Conservation (phyloP, 352 stramenopile genomes). For the Pythium folliculosum region DNA sequence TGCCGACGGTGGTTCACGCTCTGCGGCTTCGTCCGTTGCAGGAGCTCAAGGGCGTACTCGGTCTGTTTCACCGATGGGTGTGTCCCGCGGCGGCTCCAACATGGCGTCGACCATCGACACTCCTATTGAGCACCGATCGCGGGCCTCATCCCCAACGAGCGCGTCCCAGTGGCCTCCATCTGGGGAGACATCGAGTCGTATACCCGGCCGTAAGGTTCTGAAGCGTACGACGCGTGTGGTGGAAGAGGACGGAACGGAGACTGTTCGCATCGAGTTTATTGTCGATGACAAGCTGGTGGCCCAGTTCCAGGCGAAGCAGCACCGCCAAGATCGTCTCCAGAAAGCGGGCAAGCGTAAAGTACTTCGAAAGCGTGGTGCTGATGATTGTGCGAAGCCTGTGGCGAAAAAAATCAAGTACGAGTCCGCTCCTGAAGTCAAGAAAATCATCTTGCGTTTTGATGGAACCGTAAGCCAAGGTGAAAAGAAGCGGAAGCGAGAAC, state of each 20-base stretch:
- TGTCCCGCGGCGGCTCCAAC: slow-evolving; percentile 55
- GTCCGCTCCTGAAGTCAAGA: no score
- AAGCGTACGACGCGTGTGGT: slow-evolving; percentile 78
- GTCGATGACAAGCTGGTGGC: slow-evolving; percentile 73
- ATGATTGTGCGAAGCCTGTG: no score
- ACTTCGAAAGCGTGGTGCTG: neutral
- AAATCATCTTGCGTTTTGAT: neutral
- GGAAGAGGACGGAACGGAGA: slow-evolving; percentile 80
- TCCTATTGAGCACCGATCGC: slow-evolving; percentile 65
- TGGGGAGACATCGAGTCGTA: slow-evolving; percentile 18
- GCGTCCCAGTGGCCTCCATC: slow-evolving; percentile 23
- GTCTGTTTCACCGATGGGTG: slow-evolving; percentile 30
- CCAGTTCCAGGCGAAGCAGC: slow-evolving; percentile 73
- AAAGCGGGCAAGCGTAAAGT: slow-evolving; percentile 60
- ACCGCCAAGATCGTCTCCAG: slow-evolving; percentile 66
- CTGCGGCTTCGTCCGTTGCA: slow-evolving; percentile 17
- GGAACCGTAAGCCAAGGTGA: slow-evolving; percentile 24
- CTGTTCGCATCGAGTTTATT: slow-evolving; percentile 77
- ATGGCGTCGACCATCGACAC: slow-evolving; percentile 68
- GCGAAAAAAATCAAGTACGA: neutral
- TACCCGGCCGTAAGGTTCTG: slow-evolving; percentile 53
- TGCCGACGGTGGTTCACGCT: slow-evolving; percentile 43
- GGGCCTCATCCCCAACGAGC: slow-evolving; percentile 62
- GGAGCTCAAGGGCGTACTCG: slow-evolving; percentile 24
- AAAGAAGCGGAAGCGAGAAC: slow-evolving; percentile 80